phyloP scores from a whole-genome alignment of 352 stramenopile genomes.

The Pythium sp. region DNA sequence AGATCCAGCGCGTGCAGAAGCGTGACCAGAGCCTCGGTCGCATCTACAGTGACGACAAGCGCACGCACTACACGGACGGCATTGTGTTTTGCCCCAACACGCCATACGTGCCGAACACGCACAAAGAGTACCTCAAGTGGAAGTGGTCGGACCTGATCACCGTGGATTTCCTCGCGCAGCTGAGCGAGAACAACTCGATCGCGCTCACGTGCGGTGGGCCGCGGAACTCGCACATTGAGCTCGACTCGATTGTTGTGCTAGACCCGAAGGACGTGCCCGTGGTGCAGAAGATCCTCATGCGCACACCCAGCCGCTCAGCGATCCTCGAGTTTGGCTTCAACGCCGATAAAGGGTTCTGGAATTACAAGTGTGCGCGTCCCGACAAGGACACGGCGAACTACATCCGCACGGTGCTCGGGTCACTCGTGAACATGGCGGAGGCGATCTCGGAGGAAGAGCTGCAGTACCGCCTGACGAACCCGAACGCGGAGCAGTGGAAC shows the following conservation, averaged over 20 bases:
- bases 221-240: conserved; percentile 73
- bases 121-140: conserved; percentile 91
- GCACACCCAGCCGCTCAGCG: conserved; percentile 51
- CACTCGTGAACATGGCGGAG: conserved; percentile 90
- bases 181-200: conserved; percentile 59
- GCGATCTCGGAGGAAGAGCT: conserved; percentile 90
- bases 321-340: conserved; percentile 89
- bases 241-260: conserved; percentile 81
- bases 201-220: conserved; percentile 71
- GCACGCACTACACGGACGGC: conserved; percentile 87
- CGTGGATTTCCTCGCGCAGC: conserved; percentile 75
- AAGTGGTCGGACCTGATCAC: conserved; percentile 91
- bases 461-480: conserved; percentile 80
- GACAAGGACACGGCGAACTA: conserved; percentile 91
- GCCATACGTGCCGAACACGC: conserved; percentile 78
- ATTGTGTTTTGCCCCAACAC: conserved; percentile 89
- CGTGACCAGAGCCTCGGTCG: conserved; percentile 70
- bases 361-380: conserved; percentile 85
- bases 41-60: conserved; percentile 83
- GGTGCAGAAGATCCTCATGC: conserved; percentile 65
- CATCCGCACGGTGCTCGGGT: conserved; percentile 87
- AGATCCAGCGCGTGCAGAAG: conserved; percentile 78
- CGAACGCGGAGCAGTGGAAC: conserved; percentile 76
- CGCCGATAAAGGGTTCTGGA: conserved; percentile 85
- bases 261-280: conserved; percentile 70